Percentiles rank a stretch among this genome's conserved stretches.
These are phyloP conservation scores for Pachyrhizus erosus DNA, from an alignment of 306 rosid species.

Conservation along the genomic window DNA sequence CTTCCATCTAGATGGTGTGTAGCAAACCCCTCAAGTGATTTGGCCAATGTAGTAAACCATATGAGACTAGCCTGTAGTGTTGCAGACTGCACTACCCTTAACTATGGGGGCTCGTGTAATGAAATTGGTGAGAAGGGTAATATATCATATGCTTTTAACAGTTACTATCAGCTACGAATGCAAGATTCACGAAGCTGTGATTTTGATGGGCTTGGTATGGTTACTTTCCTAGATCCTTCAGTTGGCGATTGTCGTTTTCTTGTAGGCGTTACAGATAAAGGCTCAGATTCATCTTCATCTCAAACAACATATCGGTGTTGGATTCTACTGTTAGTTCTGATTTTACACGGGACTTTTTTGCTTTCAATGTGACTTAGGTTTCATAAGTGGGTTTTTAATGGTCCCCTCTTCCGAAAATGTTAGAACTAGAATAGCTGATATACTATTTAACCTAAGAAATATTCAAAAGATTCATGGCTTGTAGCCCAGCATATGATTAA, in stretches of 20 bases:
- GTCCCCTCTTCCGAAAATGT: conserved; percentile 57
- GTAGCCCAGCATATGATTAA: conserved; percentile 44
- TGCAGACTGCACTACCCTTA: conserved; percentile 94
- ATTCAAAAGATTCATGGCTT: conserved; percentile 48
- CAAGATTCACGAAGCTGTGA: conserved; percentile 81
- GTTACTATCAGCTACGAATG: conserved; percentile 91
- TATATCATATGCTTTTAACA: conserved; percentile 90
- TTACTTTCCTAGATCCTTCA: conserved; percentile 87
- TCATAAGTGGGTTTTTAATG: conserved; percentile 60
- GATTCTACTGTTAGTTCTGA: conserved; percentile 48
- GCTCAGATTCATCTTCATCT: conserved; percentile 52
- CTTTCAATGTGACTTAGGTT: conserved; percentile 51
- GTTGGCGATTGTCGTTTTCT: conserved; percentile 83
- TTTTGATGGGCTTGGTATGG: conserved; percentile 88
- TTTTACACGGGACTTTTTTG: conserved; percentile 51
- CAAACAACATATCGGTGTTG: conserved; percentile 39
- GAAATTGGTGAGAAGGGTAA: conserved; percentile 89
- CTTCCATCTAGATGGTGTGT: conserved; percentile 97
- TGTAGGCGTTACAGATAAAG: conserved; percentile 77
- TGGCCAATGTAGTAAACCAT: conserved; percentile 66
- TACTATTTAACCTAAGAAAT: conserved; percentile 47
- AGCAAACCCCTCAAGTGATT: conserved; percentile 73
- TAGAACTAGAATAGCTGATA: conserved; percentile 45
- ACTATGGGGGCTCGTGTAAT: conserved; percentile 93
- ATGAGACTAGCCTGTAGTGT: conserved; percentile 79